phyloP scores from a whole-genome alignment of 129 eudicot species.

The Mikania micrantha region DNA sequence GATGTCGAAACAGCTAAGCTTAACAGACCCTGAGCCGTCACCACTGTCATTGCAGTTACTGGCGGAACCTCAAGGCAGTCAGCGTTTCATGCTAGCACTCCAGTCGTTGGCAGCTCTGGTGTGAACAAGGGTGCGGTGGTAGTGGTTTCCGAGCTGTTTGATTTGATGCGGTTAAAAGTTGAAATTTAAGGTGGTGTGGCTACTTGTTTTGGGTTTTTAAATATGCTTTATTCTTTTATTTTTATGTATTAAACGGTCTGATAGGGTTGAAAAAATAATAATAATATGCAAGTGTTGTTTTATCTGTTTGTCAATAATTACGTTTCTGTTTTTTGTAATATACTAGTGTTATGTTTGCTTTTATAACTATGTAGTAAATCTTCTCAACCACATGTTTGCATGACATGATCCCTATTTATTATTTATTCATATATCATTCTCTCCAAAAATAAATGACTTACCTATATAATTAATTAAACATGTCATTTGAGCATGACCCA shows the following conservation, averaged over 20 bases:
- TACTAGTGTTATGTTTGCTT: constrained; percentile 5
- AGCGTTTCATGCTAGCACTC: constrained; percentile 59
- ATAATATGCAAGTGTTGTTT: constrained; percentile 19
- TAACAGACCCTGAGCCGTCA: constrained; percentile 45
- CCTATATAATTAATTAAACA: too few relatives aligned
- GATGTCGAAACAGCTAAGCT: constrained; percentile 56
- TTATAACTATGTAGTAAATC: neutral
- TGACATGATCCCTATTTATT: too few relatives aligned
- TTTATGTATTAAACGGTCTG: constrained; percentile 13
- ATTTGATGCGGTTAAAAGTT: neutral
- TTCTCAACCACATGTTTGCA: neutral
- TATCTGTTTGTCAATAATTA: constrained; percentile 20
- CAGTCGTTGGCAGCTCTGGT: constrained; percentile 23
- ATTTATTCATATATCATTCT: too few relatives aligned
- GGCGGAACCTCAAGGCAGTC: constrained; percentile 56
- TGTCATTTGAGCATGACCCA: too few relatives aligned
- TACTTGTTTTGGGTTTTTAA: neutral
- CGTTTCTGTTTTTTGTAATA: constrained; percentile 3
- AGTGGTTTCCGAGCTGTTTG: constrained; percentile 18
- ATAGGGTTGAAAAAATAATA: too few relatives aligned
- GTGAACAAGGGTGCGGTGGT: constrained; percentile 29
- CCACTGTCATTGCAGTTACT: constrained; percentile 45
- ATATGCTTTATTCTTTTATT: constrained; percentile 22
- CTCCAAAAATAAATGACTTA: too few relatives aligned
- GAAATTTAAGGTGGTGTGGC: neutral